Evolutionary conservation across 345 rosid genomes (phyloP), one percentile per base, ranked within the genome.

Genomic region (Draba incana): DNA sequence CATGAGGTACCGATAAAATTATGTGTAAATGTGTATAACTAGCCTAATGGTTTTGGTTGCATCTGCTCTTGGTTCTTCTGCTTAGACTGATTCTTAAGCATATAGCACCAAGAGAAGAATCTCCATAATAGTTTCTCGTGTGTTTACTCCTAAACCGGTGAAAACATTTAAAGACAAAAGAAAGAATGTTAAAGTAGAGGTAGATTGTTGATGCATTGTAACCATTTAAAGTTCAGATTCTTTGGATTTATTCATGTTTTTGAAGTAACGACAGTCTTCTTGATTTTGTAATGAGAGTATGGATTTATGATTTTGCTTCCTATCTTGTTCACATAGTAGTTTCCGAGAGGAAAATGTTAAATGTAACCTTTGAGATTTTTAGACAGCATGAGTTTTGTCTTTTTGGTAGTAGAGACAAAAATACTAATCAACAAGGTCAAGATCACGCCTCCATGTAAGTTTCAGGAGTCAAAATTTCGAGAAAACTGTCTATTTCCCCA

Each of bases 231-330:
- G 53, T 55, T 68, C 38, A 46, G 35, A 54, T 13, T 31, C 7
- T 45, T 62, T 56, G 74, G 65, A 62, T 62, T 62, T 30, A 62
- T 75, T 75, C 69, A 62, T 54, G 64, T 54, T 64, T 20, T 62
- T 74, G 68, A 51, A 62, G 38, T 66, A 25, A 55, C 50, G 12
- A 55, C 59, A 10, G 39, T 68, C 6, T 48, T 48, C 12, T 38
- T 72, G 50, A 56, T 43, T 61, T 10, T 31, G 46, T 38, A 61
- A 25, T 62, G 7, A n/a, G 55, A 48, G 58, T 63, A 20, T 20
- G 20, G 20, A 20, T 28, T 28, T 31, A 31, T 63, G 45, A 12
- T 20, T 20, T 63, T 23, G 45, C 46, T 62, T 43, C 51, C 38
- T 41, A 41, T 8, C 35, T 13, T 62, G 3, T 45, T 47, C 15